These are phyloP conservation scores for Macaranga tanarius DNA, from an alignment of 441 rosid species.

Conservation along the genomic window DNA sequence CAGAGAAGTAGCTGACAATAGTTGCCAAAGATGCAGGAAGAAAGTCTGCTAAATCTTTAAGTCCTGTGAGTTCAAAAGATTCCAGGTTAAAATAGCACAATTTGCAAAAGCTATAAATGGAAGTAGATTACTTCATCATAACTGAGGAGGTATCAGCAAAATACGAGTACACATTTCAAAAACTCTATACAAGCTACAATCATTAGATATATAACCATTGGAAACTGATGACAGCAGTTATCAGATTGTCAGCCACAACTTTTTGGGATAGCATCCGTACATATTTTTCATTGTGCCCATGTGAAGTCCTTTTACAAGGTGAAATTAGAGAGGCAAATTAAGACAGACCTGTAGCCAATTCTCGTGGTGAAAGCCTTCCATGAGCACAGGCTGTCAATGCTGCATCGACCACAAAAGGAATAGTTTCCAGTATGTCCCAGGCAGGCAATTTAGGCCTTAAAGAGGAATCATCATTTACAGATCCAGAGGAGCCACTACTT, in stretches of 20 bases:
- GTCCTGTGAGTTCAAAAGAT: constrained; percentile 52
- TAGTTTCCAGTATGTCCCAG: constrained; percentile 93
- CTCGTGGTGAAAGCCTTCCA: constrained; percentile 92
- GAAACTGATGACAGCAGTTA: constrained; percentile 5
- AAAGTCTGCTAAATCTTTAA: constrained; percentile 88
- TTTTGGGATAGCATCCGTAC: constrained; percentile 2
- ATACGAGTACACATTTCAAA: not conserved
- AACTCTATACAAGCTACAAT: not conserved
- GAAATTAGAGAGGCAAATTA: constrained; percentile 16
- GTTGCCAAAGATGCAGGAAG: constrained; percentile 92
- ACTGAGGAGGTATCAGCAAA: not conserved
- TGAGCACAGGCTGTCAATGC: constrained; percentile 96
- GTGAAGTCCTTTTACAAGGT: not conserved
- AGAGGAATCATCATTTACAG: constrained; percentile 65
- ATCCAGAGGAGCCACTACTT: constrained; percentile 74
- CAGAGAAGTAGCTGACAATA: constrained; percentile 90
- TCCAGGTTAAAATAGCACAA: constrained; percentile 17
- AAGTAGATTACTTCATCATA: not conserved
- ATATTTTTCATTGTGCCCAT: not conserved
- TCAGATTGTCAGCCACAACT: constrained; percentile 10
- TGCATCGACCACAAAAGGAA: constrained; percentile 90
- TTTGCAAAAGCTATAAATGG: constrained; percentile 1
- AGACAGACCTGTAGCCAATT: constrained; percentile 87
- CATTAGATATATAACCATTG: not conserved
- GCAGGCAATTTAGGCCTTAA: constrained; percentile 85